Conservation (phyloP, 495 filamentous ascomycete genomes). For the Neurospora sp. region DNA sequence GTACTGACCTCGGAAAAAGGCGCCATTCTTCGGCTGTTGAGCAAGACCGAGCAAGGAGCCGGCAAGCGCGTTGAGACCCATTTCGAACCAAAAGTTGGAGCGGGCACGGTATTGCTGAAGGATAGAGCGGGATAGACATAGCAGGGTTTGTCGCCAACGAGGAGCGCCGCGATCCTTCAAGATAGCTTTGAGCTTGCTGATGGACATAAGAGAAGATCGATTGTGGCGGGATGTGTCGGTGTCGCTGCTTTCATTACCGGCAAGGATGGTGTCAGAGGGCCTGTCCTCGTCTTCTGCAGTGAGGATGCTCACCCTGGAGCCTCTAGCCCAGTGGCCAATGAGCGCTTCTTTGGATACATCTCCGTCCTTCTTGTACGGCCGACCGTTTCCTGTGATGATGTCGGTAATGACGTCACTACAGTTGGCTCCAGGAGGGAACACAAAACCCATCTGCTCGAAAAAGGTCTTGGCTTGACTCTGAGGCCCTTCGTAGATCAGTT, state of each 20-base stretch:
- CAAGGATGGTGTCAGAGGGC: background rate
- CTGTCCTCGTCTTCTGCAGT: background rate
- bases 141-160: constrained; percentile 35
- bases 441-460: constrained; percentile 36
- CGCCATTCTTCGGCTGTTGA: constrained; percentile 33
- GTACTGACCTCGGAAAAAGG: constrained; percentile 43
- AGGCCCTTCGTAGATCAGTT: constrained; percentile 32
- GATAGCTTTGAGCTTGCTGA: constrained; percentile 1
- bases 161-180: constrained; percentile 36
- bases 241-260: background rate
- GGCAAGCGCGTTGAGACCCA: constrained; percentile 37
- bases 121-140: constrained; percentile 37
- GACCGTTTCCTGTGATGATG: constrained; percentile 40
- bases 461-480: constrained; percentile 26
- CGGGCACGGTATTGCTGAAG: constrained; percentile 44
- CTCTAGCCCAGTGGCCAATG: constrained; percentile 27
- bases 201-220: background rate
- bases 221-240: constrained; percentile 8
- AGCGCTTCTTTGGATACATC: constrained; percentile 34
- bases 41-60: constrained; percentile 47
- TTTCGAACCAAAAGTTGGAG: constrained; percentile 40
- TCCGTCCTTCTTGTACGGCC: constrained; percentile 31
- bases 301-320: background rate
- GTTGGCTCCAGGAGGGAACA: constrained; percentile 31
- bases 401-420: constrained; percentile 40